Base-by-base conservation (phyloP, 768 basidiomycete genomes). In the Macrolepiota fuliginosa region DNA sequence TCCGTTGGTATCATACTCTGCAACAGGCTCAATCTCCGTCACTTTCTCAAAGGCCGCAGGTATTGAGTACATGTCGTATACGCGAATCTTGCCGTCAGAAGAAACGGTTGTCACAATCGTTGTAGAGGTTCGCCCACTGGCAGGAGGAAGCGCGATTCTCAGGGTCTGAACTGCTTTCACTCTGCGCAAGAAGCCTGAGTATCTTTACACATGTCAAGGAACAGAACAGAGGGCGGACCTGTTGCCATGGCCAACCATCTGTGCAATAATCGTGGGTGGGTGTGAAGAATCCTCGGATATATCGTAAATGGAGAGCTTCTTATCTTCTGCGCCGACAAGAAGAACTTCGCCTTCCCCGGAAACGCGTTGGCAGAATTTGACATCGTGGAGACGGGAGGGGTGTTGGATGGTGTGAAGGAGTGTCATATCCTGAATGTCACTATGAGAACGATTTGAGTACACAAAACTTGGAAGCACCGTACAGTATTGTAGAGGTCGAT, bases 261-360 rank as follows among this genome's bases (percentile, higher is more conserved):
- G 76, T 4, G 90, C 92, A 27, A 91, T 76, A n/a, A 93, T 73
- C 6, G 69, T 77, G 1, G 91, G 90, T 1, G 76, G 57, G 4
- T 67, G 70, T 7, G 79, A 72, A 2, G 72, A 71, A 58, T 86
- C 80, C 13, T 75, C 68, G 3, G 79, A 77, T 32, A 92, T 64
- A 52, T 83, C 81, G 74, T 96, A 98, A 10, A 95, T 76, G 1
- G 94, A 84, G 1, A 93, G 77, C 68, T 91, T 91, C 66, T 90
- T 94, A 71, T 98, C 94, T 74, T 99, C 97, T 4, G 90, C 94
- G 2, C 86, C 91, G 6, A 88, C 92, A 54, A 96, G 79, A 6
- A 98, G 76, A 35, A 96, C 71, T 67, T 95, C 90, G 45, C 83
- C 84, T 0, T 76, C 72, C 1, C 81, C 83, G 25, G 76, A 74